Conservation (phyloP, 805 yeast species). For the Sungouiozyma ichnusensis region DNA sequence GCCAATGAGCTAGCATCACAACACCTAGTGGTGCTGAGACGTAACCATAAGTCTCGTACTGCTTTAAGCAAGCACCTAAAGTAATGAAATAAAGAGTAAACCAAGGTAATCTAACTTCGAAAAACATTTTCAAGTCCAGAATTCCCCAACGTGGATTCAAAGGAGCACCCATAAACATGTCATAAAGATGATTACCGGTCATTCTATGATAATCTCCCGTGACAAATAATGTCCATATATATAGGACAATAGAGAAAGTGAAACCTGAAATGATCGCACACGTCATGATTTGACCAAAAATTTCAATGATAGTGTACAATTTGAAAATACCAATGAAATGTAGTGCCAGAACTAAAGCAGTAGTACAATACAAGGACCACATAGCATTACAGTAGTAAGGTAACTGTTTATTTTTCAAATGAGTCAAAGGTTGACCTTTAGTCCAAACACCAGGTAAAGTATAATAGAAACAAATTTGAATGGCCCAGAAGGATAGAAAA, state of each 20-base stretch:
- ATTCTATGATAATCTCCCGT: constrained; percentile 75
- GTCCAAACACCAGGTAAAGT: constrained; percentile 91
- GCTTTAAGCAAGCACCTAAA: constrained; percentile 64
- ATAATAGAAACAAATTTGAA: constrained; percentile 68
- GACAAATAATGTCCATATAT: constrained; percentile 52
- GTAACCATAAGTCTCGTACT: constrained; percentile 70
- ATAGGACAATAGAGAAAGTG: constrained; percentile 54
- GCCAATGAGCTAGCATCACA: constrained; percentile 76
- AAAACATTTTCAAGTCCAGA: constrained; percentile 91
- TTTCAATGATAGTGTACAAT: constrained; percentile 63
- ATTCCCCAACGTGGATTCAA: constrained; percentile 91
- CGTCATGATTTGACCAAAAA: constrained; percentile 87
- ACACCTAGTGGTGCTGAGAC: constrained; percentile 67
- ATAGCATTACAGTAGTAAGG: constrained; percentile 92
- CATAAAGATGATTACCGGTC: constrained; percentile 87
- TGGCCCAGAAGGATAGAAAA: constrained; percentile 56
- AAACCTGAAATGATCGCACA: constrained; percentile 79
- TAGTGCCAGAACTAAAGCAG: constrained; percentile 44
- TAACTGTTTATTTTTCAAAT: constrained; percentile 67
- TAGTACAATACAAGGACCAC: constrained; percentile 66
- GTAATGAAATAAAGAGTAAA: constrained; percentile 73
- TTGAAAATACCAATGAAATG: constrained; percentile 71
- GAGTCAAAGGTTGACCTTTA: constrained; percentile 85
- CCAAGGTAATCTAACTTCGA: constrained; percentile 97
- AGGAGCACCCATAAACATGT: constrained; percentile 95